A percentile compares a stretch with the other conserved stretches of the same genome.
Conservation (phyloP, 306 rosid species). For the Begonia peltatifolia region DNA sequence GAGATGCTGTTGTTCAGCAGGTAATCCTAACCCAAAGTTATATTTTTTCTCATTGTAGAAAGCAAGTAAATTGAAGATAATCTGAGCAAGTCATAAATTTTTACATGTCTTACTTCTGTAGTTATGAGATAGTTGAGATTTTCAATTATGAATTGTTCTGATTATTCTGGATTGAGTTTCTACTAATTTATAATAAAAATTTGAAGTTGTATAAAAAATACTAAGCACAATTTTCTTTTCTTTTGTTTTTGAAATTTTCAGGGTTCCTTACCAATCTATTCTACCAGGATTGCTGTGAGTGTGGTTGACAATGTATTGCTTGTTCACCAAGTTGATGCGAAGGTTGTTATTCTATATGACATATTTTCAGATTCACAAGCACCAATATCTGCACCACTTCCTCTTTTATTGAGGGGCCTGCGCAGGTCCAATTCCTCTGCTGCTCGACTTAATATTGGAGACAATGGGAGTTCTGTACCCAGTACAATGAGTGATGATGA, state of each 20-base stretch:
- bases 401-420: conserved; percentile 69
- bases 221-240: too few relatives aligned
- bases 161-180: too few relatives aligned
- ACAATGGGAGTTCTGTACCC: conserved; percentile 32
- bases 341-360: conserved; percentile 90
- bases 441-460: conserved; percentile 46
- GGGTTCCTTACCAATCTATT: conserved; percentile 96
- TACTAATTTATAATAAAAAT: too few relatives aligned
- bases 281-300: conserved; percentile 75
- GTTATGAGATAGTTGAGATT: background rate
- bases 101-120: too few relatives aligned
- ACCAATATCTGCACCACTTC: conserved; percentile 96
- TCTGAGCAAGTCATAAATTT: too few relatives aligned
- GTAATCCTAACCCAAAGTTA: conserved; percentile 25
- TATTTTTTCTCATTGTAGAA: background rate
- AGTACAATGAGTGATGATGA: conserved; percentile 32
- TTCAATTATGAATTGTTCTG: background rate
- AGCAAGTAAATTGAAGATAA: background rate
- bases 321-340: conserved; percentile 93
- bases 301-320: conserved; percentile 87
- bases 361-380: conserved; percentile 77
- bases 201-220: too few relatives aligned
- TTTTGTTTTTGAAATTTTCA: conserved; percentile 17
- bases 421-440: conserved; percentile 41
- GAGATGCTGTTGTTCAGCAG: conserved; percentile 98